phyloP scores from a whole-genome alignment of 2,329 filamentous ascomycete species.

The Xylaria sp. region DNA sequence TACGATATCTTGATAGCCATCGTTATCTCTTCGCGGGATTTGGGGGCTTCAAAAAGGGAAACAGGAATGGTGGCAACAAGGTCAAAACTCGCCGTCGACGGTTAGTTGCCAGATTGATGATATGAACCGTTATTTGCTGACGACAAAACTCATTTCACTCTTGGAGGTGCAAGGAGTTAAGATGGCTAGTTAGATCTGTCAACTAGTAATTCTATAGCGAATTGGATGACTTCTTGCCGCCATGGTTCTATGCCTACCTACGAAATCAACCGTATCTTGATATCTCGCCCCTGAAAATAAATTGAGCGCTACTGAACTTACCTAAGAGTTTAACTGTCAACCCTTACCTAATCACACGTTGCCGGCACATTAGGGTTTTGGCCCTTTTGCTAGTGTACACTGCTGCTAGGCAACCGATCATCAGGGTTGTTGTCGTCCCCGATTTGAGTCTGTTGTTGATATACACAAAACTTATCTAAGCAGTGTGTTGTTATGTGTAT shows the following conservation, averaged over 20 bases:
- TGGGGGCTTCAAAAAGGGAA: not conserved
- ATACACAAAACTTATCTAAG: too few species aligned
- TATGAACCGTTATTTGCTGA: slow-evolving; percentile 8
- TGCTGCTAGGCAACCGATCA: not conserved
- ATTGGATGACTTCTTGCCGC: slow-evolving; percentile 10
- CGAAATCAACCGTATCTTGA: not conserved
- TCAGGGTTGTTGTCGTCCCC: too few species aligned
- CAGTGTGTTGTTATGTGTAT: too few species aligned
- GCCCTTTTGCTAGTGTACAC: not conserved
- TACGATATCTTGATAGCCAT: not conserved
- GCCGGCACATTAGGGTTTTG: too few species aligned
- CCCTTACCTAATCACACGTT: not conserved
- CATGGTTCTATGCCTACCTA: not conserved
- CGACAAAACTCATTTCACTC: slow-evolving; percentile 2
- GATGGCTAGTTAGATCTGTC: not conserved
- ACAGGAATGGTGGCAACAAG: not conserved
- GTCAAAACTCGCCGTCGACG: slow-evolving; percentile 2
- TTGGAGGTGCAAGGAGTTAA: not conserved
- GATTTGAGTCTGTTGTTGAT: too few species aligned
- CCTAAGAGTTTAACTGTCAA: not conserved
- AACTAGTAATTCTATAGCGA: slow-evolving; percentile 4
- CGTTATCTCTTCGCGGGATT: slow-evolving; percentile 5
- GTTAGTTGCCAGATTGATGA: not conserved
- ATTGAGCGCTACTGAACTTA: not conserved
- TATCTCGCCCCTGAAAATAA: not conserved